These are phyloP conservation scores for Prunus kanzakura DNA, from an alignment of 306 rosid species.

Conservation along the genomic window DNA sequence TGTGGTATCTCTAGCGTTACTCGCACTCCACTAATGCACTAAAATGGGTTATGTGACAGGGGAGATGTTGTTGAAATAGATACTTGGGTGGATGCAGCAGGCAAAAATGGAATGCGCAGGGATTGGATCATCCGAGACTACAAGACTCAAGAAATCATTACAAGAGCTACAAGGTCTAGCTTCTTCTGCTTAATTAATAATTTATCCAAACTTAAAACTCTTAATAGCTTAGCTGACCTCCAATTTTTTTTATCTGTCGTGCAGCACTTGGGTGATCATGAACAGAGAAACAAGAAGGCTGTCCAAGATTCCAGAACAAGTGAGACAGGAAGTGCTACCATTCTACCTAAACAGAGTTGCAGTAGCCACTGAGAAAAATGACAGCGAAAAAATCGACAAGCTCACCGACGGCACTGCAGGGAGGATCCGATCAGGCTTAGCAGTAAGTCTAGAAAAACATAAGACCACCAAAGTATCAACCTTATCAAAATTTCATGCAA, in stretches of 20 bases:
- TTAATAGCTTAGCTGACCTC: background rate
- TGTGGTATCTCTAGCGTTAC: background rate
- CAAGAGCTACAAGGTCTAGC: constrained; percentile 75
- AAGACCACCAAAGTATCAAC: background rate
- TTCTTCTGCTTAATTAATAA: background rate
- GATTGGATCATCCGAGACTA: constrained; percentile 90
- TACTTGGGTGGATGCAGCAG: constrained; percentile 93
- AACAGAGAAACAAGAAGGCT: constrained; percentile 85
- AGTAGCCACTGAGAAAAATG: constrained; percentile 45
- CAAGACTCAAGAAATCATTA: constrained; percentile 60
- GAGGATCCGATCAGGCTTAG: constrained; percentile 69
- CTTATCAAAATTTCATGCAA: background rate
- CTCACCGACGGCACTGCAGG: constrained; percentile 67
- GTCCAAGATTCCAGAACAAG: constrained; percentile 76
- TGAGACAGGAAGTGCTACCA: constrained; percentile 65
- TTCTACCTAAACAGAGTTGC: constrained; percentile 64
- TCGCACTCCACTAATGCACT: background rate
- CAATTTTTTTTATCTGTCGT: background rate
- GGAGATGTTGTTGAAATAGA: constrained; percentile 89
- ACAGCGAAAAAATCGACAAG: constrained; percentile 64
- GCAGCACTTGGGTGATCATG: constrained; percentile 96
- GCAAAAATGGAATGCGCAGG: constrained; percentile 93
- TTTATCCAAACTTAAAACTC: background rate
- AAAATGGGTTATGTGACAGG: constrained; percentile 41
- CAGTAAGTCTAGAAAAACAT: constrained; percentile 43